Conservation (phyloP, 352 stramenopile genomes). For the Globisporangium lucens region DNA sequence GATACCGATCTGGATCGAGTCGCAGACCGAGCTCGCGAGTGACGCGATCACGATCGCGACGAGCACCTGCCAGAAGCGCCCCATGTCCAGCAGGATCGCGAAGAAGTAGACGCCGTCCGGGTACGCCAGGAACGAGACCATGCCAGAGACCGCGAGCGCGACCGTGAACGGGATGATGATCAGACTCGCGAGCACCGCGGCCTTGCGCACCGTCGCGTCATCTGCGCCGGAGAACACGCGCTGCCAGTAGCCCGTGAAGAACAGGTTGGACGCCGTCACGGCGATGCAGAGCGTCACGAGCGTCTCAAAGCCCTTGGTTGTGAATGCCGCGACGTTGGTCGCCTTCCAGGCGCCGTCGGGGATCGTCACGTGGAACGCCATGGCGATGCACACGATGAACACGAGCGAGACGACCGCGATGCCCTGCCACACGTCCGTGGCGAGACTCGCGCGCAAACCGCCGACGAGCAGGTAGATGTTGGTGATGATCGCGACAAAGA, state of each 20-base stretch:
- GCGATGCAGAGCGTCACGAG: constrained; percentile 72
- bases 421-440: constrained; percentile 73
- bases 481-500: constrained; percentile 56
- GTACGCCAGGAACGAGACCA: constrained; percentile 67
- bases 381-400: constrained; percentile 57
- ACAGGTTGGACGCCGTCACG: constrained; percentile 59
- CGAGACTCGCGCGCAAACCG: constrained; percentile 65
- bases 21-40: constrained; percentile 54
- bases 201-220: constrained; percentile 48
- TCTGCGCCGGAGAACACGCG: constrained; percentile 63
- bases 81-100: constrained; percentile 70
- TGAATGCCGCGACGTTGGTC: constrained; percentile 65
- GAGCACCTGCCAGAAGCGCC: constrained; percentile 59
- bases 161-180: constrained; percentile 75
- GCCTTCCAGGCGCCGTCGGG: constrained; percentile 43
- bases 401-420: constrained; percentile 58
- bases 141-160: constrained; percentile 57
- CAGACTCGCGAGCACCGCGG: constrained; percentile 34
- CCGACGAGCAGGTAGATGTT: constrained; percentile 77
- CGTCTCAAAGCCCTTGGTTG: constrained; percentile 56
- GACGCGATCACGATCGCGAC: constrained; percentile 68
- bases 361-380: constrained; percentile 53
- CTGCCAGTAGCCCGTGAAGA: constrained; percentile 83
- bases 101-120: constrained; percentile 65
- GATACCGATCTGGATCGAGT: constrained; percentile 78